Percentiles rank a stretch among this genome's conserved stretches.
Evolutionary conservation across 192 early-diverging fungal species (phyloP).

Genomic region (Phycomyces blakesleeanus): DNA sequence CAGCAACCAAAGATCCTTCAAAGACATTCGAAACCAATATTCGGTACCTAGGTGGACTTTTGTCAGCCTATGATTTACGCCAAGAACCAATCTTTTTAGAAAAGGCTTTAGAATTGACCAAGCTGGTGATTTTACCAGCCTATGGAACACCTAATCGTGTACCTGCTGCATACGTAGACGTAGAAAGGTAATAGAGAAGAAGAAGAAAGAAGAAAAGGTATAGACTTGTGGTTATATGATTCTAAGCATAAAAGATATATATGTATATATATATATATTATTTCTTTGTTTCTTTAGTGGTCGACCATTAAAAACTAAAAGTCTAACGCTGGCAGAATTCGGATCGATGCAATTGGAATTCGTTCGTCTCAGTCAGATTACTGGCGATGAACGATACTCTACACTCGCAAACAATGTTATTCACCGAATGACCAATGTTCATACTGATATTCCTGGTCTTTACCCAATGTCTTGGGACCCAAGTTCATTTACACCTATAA

Average conservation of each 20-base stretch:
- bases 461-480: slow-evolving; percentile 50
- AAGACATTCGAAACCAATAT: slow-evolving; percentile 84
- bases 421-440: slow-evolving; percentile 40
- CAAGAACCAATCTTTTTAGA: slow-evolving; percentile 59
- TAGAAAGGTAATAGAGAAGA: slow-evolving; percentile 39
- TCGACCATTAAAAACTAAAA: slow-evolving; percentile 2
- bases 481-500: slow-evolving; percentile 25
- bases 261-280: no score
- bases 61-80: slow-evolving; percentile 79
- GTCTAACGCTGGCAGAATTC: slow-evolving; percentile 51
- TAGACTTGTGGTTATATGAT: no score
- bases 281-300: slow-evolving; percentile 22
- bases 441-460: slow-evolving; percentile 51
- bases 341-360: slow-evolving; percentile 82
- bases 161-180: slow-evolving; percentile 55
- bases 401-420: slow-evolving; percentile 47
- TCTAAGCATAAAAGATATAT: no score
- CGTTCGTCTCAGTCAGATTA: slow-evolving; percentile 70
- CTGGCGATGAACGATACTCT: slow-evolving; percentile 60
- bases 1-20: slow-evolving; percentile 31
- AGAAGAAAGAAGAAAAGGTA: no score
- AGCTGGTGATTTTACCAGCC: slow-evolving; percentile 56
- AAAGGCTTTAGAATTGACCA: slow-evolving; percentile 67
- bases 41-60: slow-evolving; percentile 72
- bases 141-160: slow-evolving; percentile 63